Evolutionary conservation across 768 basidiomycete genomes (phyloP).

Genomic region (Pleurotus djamor): DNA sequence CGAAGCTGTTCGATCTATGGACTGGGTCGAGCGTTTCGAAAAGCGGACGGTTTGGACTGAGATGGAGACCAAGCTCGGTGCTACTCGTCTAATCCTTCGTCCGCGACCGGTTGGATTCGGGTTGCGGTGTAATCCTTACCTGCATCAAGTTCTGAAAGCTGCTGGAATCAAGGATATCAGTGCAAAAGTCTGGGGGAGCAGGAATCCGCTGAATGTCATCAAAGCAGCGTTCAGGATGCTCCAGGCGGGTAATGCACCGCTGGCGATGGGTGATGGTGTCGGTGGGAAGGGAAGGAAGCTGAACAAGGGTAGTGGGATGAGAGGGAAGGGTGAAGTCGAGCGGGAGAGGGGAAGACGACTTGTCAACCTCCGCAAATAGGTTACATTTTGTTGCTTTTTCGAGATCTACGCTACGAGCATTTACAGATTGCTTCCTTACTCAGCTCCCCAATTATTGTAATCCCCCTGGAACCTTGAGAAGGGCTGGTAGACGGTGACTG

Average conservation of each 20-base stretch:
- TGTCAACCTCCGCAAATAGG: constrained; percentile 57
- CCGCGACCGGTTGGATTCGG: constrained; percentile 91
- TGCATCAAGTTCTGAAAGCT: constrained; percentile 89
- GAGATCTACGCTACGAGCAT: too few species aligned
- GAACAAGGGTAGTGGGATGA: constrained; percentile 75
- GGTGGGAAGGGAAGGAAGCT: constrained; percentile 70
- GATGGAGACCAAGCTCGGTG: constrained; percentile 80
- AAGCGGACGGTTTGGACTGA: constrained; percentile 94
- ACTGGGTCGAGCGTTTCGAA: constrained; percentile 93
- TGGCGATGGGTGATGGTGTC: constrained; percentile 79
- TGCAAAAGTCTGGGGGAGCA: constrained; percentile 93
- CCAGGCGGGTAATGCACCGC: constrained; percentile 79
- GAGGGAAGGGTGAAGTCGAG: constrained; percentile 69
- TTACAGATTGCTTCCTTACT: too few species aligned
- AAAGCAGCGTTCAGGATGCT: constrained; percentile 83
- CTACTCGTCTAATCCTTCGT: constrained; percentile 77
- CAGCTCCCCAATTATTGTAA: too few species aligned
- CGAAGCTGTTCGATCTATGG: constrained; percentile 84
- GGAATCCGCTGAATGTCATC: constrained; percentile 83
- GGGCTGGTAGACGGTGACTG: too few species aligned
- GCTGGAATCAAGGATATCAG: constrained; percentile 95
- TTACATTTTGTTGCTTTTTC: too few species aligned
- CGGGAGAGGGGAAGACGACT: constrained; percentile 80
- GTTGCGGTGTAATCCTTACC: constrained; percentile 80
- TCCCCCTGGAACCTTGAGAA: too few species aligned